phyloP scores from a whole-genome alignment of 2,329 filamentous ascomycete genomes.

The Fusarium sterilihyphosum region DNA sequence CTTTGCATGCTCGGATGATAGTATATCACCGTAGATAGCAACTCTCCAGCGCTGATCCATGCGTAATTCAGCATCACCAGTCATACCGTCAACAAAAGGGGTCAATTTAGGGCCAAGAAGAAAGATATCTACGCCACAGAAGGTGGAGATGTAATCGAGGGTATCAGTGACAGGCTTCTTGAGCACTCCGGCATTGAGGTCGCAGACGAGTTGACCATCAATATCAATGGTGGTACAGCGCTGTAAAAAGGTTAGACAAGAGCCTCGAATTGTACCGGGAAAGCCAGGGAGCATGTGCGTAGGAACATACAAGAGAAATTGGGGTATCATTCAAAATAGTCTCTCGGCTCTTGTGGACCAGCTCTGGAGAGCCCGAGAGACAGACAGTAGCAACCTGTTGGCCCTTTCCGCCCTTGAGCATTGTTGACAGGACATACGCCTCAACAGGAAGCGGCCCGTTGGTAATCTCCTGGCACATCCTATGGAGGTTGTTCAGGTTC shows the following conservation, averaged over 20 bases:
- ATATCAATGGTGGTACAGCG: slow-evolving; percentile 94
- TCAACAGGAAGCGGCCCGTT: slow-evolving; percentile 77
- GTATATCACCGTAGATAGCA: slow-evolving; percentile 93
- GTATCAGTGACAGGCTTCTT: slow-evolving; percentile 82
- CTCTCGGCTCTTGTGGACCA: slow-evolving; percentile 89
- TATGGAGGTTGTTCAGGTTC: slow-evolving; percentile 82
- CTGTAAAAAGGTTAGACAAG: slow-evolving; percentile 58
- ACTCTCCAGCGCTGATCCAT: slow-evolving; percentile 92
- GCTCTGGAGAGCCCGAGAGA: slow-evolving; percentile 85
- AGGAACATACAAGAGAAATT: slow-evolving; percentile 81
- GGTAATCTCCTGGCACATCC: slow-evolving; percentile 84
- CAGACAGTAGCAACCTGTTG: slow-evolving; percentile 86
- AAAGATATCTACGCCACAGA: slow-evolving; percentile 96
- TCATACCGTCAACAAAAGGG: slow-evolving; percentile 77
- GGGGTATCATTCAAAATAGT: slow-evolving; percentile 92
- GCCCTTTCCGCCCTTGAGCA: slow-evolving; percentile 76
- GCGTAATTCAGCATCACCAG: slow-evolving; percentile 82
- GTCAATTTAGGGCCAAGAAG: slow-evolving; percentile 89
- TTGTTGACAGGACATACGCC: slow-evolving; percentile 84
- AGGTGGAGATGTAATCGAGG: slow-evolving; percentile 85
- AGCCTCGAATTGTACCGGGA: background rate
- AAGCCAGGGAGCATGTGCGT: background rate
- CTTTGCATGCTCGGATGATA: slow-evolving; percentile 97
- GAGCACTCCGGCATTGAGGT: slow-evolving; percentile 72
- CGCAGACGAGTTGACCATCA: slow-evolving; percentile 88